Base-by-base conservation (phyloP, 208 protist species). In the Leishmania martiniquensis region DNA sequence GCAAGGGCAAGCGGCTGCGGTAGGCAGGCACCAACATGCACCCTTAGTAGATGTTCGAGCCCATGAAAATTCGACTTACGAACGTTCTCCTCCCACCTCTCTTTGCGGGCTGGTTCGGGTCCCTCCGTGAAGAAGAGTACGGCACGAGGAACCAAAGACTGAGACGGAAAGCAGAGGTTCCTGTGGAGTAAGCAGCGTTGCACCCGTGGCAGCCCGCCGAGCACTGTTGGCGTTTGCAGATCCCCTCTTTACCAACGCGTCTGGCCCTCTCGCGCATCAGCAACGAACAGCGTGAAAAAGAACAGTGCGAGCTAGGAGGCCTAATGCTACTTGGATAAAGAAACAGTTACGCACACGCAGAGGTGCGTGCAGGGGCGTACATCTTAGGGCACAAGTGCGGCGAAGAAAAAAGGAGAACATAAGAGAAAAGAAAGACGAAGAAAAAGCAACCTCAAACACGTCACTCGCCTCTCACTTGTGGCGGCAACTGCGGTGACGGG, bases 281-380 rank as follows among this genome's bases (percentile, higher is more conserved):
- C 63, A 59, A 84, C 34, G 63, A 54, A 74, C 63, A 72, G 51
- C 69, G 25, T 32, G 45, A 49, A 57, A 13, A 71, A 59, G 5
- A 39, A 20, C 22, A 71, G n/a, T n/a, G n/a, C n/a, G n/a, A n/a
- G n/a, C n/a, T n/a, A 29, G 7, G 49, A 13, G 60, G 42, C 13
- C 22, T n/a, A 57, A 13, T 9, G 72, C 37, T 52, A 57, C 66
- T 45, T 65, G n/a, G 42, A 60, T 47, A 70, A 54, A 45, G 12
- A 67, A 75, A 75, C 34, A 78, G 9, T 32, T 4, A 45, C 15
- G 39, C 29, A 49, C 63, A 45, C 20, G 47, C 39, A 49, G 9
- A 49, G 20, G 22, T 49, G 25, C 29, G 4, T 22, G 60, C 34
- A 22, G 0, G 17, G 17, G 54, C 54, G n/a, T 9, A 66, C 60